Evolutionary conservation across 2,329 filamentous ascomycete species (phyloP).

Genomic region (Sporothrix protearum): DNA sequence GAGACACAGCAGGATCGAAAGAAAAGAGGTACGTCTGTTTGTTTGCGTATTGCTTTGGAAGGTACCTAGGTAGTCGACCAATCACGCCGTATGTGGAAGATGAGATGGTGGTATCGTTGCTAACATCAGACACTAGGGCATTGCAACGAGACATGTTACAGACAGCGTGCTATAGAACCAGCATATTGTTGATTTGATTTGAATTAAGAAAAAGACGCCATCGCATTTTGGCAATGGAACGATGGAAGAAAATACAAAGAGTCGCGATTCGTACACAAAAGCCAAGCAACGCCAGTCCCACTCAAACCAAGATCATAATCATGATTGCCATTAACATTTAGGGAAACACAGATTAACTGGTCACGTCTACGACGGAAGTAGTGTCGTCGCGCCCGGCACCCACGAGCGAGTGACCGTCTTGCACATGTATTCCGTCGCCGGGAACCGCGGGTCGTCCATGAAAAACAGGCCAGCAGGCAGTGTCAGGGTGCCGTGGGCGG

Average conservation of each 20-base stretch:
- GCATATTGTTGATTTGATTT: background rate
- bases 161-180: background rate
- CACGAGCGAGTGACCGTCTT: background rate
- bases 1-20: background rate
- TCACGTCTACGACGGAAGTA: background rate
- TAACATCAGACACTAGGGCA: background rate
- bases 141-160: background rate
- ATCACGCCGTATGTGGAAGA: background rate
- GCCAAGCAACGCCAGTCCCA: background rate
- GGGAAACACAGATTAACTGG: background rate
- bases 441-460: background rate
- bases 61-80: background rate
- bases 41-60: conserved; percentile 6
- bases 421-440: background rate
- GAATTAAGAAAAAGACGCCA: background rate
- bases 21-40: background rate
- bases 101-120: background rate
- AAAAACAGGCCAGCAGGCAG: background rate
- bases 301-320: no score
- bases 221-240: background rate
- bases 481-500: background rate
- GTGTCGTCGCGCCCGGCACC: background rate
- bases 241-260: background rate
- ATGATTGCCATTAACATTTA: background rate
- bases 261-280: background rate